These are phyloP conservation scores for Sclerotinia subarctica DNA, from an alignment of 2,329 filamentous ascomycete genomes.

Conservation along the genomic window DNA sequence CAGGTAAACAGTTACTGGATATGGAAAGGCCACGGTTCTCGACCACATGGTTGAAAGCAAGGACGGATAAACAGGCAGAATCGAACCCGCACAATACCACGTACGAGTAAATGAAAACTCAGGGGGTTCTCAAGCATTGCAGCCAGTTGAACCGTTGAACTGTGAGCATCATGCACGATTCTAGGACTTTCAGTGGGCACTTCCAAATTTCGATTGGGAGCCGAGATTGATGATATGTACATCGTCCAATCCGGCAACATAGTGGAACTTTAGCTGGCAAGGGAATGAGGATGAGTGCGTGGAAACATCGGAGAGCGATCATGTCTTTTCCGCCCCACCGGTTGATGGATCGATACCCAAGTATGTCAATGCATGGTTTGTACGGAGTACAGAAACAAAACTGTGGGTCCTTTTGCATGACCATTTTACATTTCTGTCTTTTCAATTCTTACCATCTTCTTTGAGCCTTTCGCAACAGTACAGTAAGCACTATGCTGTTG, in stretches of 20 bases:
- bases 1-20: background rate
- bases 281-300: background rate
- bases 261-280: background rate
- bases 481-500: background rate
- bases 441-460: background rate
- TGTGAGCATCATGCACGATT: background rate
- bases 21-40: background rate
- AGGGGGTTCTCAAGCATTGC: background rate
- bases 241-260: background rate
- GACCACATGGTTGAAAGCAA: background rate
- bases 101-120: background rate
- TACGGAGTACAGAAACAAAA: background rate
- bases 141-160: background rate
- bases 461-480: background rate
- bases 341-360: slow-evolving; percentile 3
- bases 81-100: background rate
- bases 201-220: background rate
- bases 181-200: background rate
- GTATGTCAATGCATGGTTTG: background rate
- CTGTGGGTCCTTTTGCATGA: background rate
- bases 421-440: background rate
- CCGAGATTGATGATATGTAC: slow-evolving; percentile 10
- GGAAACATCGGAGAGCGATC: background rate
- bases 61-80: background rate
- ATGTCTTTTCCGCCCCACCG: background rate